Evolutionary conservation across 2,329 filamentous ascomycete species (phyloP), one percentile per base, ranked within the genome.

Genomic region (Harringtonia aguacate): DNA sequence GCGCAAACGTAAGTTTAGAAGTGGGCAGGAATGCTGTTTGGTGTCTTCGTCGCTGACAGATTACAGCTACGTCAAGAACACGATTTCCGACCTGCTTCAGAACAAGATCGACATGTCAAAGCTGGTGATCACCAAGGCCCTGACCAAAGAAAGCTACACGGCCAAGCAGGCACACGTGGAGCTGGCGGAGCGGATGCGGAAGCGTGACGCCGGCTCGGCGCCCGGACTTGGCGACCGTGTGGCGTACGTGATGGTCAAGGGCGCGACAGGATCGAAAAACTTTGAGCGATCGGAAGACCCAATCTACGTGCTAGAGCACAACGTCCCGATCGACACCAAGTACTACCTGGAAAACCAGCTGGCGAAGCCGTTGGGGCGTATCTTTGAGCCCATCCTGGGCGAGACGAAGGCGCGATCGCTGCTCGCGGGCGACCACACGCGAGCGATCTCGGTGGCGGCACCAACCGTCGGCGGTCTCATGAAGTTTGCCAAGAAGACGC

Each of bases 31-130:
- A 18, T 8, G 6, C n/a, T 13, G 15, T 20, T 17, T 1, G 8
- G 7, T 20, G 20, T 3, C 12, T 14, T 4, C 27, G 18, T 30
- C 3, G 53, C 68, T 72, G 58, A 73, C 58, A 41, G 4, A 17
- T 21, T 1, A 20, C 56, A 94, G 88, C 51, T 97, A 95, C 56
- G 92, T 98, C 64, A 97, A 95, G 64, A 79, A 92, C 50, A 95
- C 84, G 36, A 98, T 98, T 58, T 85, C 92, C 9, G 88, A 95
- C 59, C 74, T 98, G 17, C 70, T 98, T 33, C 92, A 97, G 59
- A 98, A 98, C 70, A 95, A 94, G 63, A 73, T 98, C 55, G 92
- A 98, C 66, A 94, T 98, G 86, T 95, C 90, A 31, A 97, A 98
- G 63, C 81, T 98, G 17, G 94, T 98, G 61, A 98, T 98, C 58